phyloP scores from a whole-genome alignment of 495 filamentous ascomycete species.

The Copromyces sp. region DNA sequence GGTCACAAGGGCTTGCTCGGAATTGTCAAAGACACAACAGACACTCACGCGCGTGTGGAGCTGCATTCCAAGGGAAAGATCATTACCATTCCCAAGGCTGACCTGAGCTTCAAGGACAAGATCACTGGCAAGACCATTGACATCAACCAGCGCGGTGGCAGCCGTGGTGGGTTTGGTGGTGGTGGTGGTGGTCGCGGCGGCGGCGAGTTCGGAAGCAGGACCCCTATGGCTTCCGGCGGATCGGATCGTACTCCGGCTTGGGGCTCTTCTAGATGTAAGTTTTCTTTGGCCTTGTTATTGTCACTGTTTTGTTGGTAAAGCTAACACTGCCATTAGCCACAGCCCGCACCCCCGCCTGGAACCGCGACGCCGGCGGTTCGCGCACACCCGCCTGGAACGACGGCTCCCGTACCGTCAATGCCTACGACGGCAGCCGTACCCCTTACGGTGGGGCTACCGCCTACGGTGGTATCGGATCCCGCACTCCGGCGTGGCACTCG shows the following conservation, averaged over 20 bases:
- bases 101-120: constrained; percentile 72
- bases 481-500: constrained; percentile 43
- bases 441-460: constrained; percentile 51
- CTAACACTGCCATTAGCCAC: constrained; percentile 37
- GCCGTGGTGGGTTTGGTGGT: constrained; percentile 41
- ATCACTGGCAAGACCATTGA: constrained; percentile 66
- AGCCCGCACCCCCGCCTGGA: constrained; percentile 55
- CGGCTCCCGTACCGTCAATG: constrained; percentile 63
- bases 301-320: too few species aligned
- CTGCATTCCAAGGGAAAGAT: constrained; percentile 86
- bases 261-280: constrained; percentile 51
- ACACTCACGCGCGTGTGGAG: constrained; percentile 76
- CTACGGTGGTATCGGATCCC: constrained; percentile 44
- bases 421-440: constrained; percentile 71
- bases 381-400: constrained; percentile 77
- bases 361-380: constrained; percentile 43
- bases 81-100: constrained; percentile 67
- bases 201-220: constrained; percentile 47
- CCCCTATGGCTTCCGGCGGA: constrained; percentile 49
- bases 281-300: constrained; percentile 1
- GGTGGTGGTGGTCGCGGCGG: constrained; percentile 39
- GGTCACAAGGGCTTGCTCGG: constrained; percentile 87
- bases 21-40: constrained; percentile 87
- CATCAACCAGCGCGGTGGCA: constrained; percentile 50
- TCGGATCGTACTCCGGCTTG: constrained; percentile 62